These are phyloP conservation scores for Nigrograna mackinnonii DNA, from an alignment of 2,329 filamentous ascomycete species.

Conservation along the genomic window DNA sequence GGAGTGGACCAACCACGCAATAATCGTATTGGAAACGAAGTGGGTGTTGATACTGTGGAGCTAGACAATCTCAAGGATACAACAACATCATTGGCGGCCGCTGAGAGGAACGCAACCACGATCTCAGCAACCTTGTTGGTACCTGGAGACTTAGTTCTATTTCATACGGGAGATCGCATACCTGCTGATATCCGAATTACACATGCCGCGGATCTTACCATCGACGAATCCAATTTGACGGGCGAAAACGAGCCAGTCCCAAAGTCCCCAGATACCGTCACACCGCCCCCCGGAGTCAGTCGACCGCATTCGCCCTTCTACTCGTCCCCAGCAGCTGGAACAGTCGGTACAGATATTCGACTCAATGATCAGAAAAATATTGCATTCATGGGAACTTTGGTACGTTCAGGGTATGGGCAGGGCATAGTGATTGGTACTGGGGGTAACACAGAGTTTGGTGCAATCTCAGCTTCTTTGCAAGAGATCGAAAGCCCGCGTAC, in stretches of 20 bases:
- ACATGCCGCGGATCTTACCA: constrained; percentile 83
- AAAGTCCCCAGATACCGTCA: constrained; percentile 70
- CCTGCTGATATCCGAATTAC: constrained; percentile 96
- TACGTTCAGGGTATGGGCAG: constrained; percentile 92
- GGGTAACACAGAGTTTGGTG: constrained; percentile 90
- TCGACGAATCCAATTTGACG: constrained; percentile 95
- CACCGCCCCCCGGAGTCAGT: constrained; percentile 40
- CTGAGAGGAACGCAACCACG: constrained; percentile 77
- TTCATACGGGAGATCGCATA: constrained; percentile 94
- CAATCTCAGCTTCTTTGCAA: constrained; percentile 90
- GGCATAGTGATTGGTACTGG: constrained; percentile 98
- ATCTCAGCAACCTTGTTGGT: constrained; percentile 88
- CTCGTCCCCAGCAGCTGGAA: constrained; percentile 60
- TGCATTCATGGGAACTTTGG: constrained; percentile 96
- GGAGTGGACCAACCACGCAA: constrained; percentile 24
- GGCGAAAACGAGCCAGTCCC: constrained; percentile 93
- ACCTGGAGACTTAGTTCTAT: constrained; percentile 88
- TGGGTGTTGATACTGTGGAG: constrained; percentile 43
- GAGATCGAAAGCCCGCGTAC: constrained; percentile 95
- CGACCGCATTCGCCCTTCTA: constrained; percentile 61
- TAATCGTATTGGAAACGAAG: constrained; percentile 21
- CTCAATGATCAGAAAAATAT: constrained; percentile 84
- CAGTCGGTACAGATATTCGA: constrained; percentile 66
- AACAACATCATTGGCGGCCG: constrained; percentile 62
- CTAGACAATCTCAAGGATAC: constrained; percentile 55